Evolutionary conservation across 352 stramenopile species (phyloP), one percentile per base, ranked within the genome.

Genomic region (Elongisporangium undulatum): DNA sequence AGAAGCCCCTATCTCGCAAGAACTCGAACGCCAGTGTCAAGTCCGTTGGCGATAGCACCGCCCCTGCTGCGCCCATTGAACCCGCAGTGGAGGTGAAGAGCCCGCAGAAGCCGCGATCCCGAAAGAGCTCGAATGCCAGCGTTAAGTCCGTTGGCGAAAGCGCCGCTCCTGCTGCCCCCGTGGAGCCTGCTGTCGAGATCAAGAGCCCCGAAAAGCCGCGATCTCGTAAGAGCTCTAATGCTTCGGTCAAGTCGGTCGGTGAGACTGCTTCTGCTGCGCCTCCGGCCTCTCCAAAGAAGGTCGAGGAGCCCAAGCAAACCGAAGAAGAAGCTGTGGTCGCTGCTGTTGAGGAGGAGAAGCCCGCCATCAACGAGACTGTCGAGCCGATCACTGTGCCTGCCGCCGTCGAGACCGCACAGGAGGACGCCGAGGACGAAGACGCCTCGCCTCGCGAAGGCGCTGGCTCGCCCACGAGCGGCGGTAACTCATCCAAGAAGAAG

Each of bases 401-500:
- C 10, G 41, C 57, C 8, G 45, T 64, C 21, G 49, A 59, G 48
- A 61, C 65, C 39, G 53, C 65, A 2, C 49, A 63, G 26, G 71
- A 65, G 41, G 69, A 74, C 22, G 62, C 50, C 6, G 50, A 73
- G 26, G 54, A 74, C 22, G 70, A 76, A 52, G 58, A 60, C 10
- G 38, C 38, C 12, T 58, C 29, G 45, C 76, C 67, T n/a, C 70
- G 61, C 54, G 56, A 69, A 19, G 62, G 51, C 49, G 69, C 59
- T 39, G 61, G 49, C 17, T 56, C 51, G 20, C 66, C 61, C 12
- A 66, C 67, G 29, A 52, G 58, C 8, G 58, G 63, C 21, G 61
- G 66, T 51, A 74, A 71, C 45, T 66, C 66, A 8, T 67, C 71
- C 53, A 80, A 76, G 45, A 91, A 91, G 67, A 59, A 59, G 63